Percentiles rank a stretch among this genome's conserved stretches.
Evolutionary conservation across 495 filamentous ascomycete genomes (phyloP).

Genomic region (Cladorrhinum samala): DNA sequence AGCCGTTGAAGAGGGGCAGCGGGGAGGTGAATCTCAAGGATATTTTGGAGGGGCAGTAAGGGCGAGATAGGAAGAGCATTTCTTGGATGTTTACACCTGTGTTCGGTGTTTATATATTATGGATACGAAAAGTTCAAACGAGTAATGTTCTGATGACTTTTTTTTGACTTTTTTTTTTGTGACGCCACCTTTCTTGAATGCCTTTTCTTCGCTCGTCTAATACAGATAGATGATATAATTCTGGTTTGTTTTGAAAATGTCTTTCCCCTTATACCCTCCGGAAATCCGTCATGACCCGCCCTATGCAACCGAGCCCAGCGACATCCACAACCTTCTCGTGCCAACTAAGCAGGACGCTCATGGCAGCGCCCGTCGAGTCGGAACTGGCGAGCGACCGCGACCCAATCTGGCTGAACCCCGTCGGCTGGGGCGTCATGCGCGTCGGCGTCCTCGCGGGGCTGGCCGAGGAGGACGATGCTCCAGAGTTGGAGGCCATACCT

Average conservation of each 20-base stretch:
- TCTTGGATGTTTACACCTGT: background rate
- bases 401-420: slow-evolving; percentile 80
- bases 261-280: slow-evolving; percentile 61
- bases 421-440: slow-evolving; percentile 66
- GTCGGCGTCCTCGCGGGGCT: slow-evolving; percentile 38
- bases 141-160: too few species aligned
- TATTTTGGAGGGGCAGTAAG: slow-evolving; percentile 54
- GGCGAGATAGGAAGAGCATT: background rate
- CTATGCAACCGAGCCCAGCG: slow-evolving; percentile 78
- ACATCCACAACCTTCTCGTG: slow-evolving; percentile 94
- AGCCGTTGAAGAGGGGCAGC: slow-evolving; percentile 77
- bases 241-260: too few species aligned
- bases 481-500: slow-evolving; percentile 58
- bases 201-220: background rate
- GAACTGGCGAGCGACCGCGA: slow-evolving; percentile 44
- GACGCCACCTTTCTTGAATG: too few species aligned
- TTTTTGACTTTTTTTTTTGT: too few species aligned
- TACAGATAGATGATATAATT: too few species aligned
- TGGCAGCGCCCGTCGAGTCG: slow-evolving; percentile 75
- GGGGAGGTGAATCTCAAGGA: slow-evolving; percentile 80
- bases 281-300: slow-evolving; percentile 86
- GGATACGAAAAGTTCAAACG: too few species aligned
- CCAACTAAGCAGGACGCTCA: slow-evolving; percentile 93
- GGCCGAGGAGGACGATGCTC: slow-evolving; percentile 8
- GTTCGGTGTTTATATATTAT: too few species aligned